Percentiles rank a stretch among this genome's conserved stretches.
Evolutionary conservation across 2,329 filamentous ascomycete genomes (phyloP).

Genomic region (Apiospora malaysiana): DNA sequence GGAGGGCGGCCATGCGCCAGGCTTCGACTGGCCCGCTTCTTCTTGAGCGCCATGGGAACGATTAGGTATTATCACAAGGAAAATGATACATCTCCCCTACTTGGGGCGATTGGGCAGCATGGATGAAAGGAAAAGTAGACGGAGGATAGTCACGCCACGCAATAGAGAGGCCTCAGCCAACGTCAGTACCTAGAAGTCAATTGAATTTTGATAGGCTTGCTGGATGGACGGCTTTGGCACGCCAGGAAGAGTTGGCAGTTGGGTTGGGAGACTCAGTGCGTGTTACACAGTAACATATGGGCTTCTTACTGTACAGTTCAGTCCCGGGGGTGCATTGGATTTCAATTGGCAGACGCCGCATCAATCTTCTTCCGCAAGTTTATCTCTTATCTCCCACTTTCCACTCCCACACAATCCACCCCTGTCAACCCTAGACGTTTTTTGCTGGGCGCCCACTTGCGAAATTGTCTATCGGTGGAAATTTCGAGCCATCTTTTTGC

Average conservation of each 20-base stretch:
- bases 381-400: not conserved
- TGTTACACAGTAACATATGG: not conserved
- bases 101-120: not conserved
- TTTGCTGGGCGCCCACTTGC: conserved; percentile 9
- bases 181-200: not conserved
- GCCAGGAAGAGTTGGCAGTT: not conserved
- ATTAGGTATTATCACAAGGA: conserved; percentile 19
- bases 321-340: no score
- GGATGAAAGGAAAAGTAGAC: not conserved
- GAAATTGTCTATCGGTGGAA: conserved; percentile 17
- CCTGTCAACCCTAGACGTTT: conserved; percentile 10
- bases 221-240: not conserved
- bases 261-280: conserved; percentile 1
- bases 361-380: not conserved
- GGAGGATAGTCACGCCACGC: not conserved
- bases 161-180: conserved; percentile 8
- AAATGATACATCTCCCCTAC: conserved; percentile 7
- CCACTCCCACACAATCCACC: not conserved
- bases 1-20: conserved; percentile 63
- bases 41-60: conserved; percentile 51
- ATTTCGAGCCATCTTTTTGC: conserved; percentile 18
- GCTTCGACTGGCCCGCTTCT: conserved; percentile 52
- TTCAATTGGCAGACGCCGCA: not conserved
- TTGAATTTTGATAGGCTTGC: not conserved
- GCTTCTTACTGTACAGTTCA: not conserved